These are phyloP conservation scores for Taxillus chinensis DNA, from an alignment of 164 flowering plant species.

Conservation along the genomic window DNA sequence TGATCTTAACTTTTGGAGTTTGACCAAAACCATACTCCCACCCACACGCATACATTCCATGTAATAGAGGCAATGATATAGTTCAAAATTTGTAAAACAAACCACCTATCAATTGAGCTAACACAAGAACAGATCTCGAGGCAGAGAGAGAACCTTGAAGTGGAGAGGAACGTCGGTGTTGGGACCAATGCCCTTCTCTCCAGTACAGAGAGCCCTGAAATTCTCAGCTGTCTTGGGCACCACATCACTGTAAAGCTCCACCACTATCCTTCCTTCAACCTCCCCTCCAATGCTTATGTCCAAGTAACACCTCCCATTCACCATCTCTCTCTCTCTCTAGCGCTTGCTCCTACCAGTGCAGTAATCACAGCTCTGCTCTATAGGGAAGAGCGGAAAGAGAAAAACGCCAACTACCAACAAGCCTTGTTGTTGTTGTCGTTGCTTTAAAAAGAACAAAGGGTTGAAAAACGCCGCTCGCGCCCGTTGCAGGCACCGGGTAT, in stretches of 20 bases:
- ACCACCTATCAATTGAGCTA: not conserved
- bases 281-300: slow-evolving; percentile 86
- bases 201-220: slow-evolving; percentile 96
- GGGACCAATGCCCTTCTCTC: slow-evolving; percentile 89
- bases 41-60: too few relatives aligned
- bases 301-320: slow-evolving; percentile 52
- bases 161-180: slow-evolving; percentile 75
- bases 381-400: too few relatives aligned
- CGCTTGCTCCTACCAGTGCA: not conserved
- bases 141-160: slow-evolving; percentile 45
- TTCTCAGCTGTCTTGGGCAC: slow-evolving; percentile 92
- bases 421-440: too few relatives aligned
- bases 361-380: too few relatives aligned
- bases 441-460: too few relatives aligned
- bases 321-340: slow-evolving; percentile 24
- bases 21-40: too few relatives aligned
- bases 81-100: too few relatives aligned
- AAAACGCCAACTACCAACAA: too few relatives aligned
- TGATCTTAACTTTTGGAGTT: too few relatives aligned
- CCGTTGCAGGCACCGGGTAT: too few relatives aligned
- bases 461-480: too few relatives aligned
- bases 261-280: slow-evolving; percentile 77
- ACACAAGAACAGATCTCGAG: not conserved
- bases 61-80: too few relatives aligned
- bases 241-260: slow-evolving; percentile 73